Base-by-base conservation (phyloP, 768 basidiomycete species). In the Candolleomyces aberdarensis region DNA sequence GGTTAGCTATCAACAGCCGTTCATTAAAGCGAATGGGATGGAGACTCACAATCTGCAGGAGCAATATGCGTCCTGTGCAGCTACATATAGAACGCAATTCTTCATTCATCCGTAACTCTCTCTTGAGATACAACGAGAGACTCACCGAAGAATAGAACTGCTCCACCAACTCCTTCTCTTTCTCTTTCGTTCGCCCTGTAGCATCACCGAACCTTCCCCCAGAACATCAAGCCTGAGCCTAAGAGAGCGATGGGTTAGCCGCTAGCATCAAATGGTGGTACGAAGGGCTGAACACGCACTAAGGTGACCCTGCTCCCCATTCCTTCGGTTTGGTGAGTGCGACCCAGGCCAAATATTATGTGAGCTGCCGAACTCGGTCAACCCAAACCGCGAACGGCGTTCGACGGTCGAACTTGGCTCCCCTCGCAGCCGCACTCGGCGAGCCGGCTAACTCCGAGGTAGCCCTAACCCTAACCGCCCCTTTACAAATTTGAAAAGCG, bases 51-150 rank as follows among this genome's bases (percentile, higher is more conserved):
- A 65, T 88, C 86, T 0, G 84, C 85, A 14, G 87, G 86, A 1
- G 81, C 79, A 49, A 87, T 83, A 66, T 87, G 86, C 0, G 81
- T 84, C 53, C 87, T 67, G 63, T 88, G 87, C 1, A 87, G 69
- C 80, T 84, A 62, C 5, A 13, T 10, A 11, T n/a, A 32, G 10
- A 5, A 36, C 36, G 50, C 17, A 19, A 14, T 26, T 26, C 26
- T 1, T 26, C 26, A 26, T n/a, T 17, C 22, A 15, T 40, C 5
- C 26, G 26, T 26, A 26, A 26, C 26, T 2, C 10, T 60, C 32
- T 26, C 20, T 26, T 26, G 14, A 19, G 14, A 36, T 7, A 36
- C 11, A 36, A 2, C 36, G 36, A 36, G 32, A 32, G 36, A 70
- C 78, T 62, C 58, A 83, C 81, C 53, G 85, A 85, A 32, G 84